A percentile compares a stretch with the other conserved stretches of the same genome.
These are phyloP conservation scores for Metarhizium robertsii DNA, from an alignment of 2,329 filamentous ascomycete species.

Conservation along the genomic window DNA sequence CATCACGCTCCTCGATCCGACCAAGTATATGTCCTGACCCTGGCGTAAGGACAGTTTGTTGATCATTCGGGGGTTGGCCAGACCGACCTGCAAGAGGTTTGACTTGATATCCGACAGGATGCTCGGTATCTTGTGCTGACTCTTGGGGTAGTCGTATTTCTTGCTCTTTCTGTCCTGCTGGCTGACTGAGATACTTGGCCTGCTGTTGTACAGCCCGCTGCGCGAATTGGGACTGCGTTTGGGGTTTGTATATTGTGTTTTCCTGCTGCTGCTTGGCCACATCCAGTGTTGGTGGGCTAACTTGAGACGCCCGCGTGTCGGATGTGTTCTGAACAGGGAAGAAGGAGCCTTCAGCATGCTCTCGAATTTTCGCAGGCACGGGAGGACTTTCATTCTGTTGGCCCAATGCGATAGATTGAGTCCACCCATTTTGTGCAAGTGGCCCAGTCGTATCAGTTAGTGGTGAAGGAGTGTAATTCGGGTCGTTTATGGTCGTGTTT, in stretches of 20 bases:
- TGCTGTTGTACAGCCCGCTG: not conserved
- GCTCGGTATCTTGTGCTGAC: not conserved
- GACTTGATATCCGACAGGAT: slow-evolving; percentile 5
- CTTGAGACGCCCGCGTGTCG: not conserved
- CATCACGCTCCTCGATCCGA: slow-evolving; percentile 12
- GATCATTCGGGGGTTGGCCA: not conserved
- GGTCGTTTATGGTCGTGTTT: slow-evolving; percentile 3
- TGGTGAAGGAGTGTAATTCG: slow-evolving; percentile 5
- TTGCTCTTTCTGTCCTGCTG: not conserved
- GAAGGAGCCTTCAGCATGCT: not conserved
- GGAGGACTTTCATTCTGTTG: slow-evolving; percentile 1
- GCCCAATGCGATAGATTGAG: not conserved
- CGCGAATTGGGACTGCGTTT: not conserved
- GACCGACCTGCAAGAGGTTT: not conserved
- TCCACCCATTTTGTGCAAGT: not conserved
- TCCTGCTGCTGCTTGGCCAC: not conserved
- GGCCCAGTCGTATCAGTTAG: not conserved
- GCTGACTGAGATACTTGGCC: no score
- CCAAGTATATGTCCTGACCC: slow-evolving; percentile 6
- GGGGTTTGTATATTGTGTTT: not conserved
- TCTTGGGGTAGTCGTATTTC: not conserved
- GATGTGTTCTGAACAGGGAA: slow-evolving; percentile 2
- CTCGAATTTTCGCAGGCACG: slow-evolving; percentile 4
- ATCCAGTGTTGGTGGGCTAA: not conserved
- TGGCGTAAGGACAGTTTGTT: not conserved